Evolutionary conservation across 345 rosid genomes (phyloP).

Genomic region (Acer saccharum): DNA sequence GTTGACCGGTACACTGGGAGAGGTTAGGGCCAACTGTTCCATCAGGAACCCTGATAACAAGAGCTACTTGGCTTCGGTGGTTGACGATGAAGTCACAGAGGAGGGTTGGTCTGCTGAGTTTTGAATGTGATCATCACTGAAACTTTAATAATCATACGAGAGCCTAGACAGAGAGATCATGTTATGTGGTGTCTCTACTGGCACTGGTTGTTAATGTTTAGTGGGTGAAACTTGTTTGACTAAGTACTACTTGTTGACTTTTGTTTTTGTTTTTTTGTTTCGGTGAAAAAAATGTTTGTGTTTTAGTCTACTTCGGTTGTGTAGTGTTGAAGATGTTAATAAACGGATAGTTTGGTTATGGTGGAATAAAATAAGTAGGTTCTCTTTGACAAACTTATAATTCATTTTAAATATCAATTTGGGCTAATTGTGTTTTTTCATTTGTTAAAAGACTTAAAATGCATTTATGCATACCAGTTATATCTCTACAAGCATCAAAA

Average conservation of each 20-base stretch:
- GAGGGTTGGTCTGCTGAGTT: slow-evolving; percentile 45
- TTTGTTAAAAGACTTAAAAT: no score
- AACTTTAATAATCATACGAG: no score
- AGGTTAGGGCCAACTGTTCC: slow-evolving; percentile 76
- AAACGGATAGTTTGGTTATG: neutral
- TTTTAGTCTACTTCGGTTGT: neutral
- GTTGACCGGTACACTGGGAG: slow-evolving; percentile 65
- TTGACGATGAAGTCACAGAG: slow-evolving; percentile 44
- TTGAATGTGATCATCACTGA: neutral
- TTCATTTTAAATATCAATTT: no score
- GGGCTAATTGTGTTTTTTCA: no score
- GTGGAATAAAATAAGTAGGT: neutral
- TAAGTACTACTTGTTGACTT: no score
- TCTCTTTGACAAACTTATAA: no score
- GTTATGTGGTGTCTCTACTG: no score
- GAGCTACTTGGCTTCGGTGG: slow-evolving; percentile 36
- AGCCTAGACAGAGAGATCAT: no score
- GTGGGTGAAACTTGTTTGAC: neutral
- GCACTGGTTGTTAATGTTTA: no score
- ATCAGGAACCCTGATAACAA: slow-evolving; percentile 50
- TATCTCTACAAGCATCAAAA: no score
- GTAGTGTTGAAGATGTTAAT: neutral
- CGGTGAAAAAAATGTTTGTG: neutral
- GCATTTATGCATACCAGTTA: no score
- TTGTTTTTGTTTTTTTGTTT: no score